A percentile compares a stretch with the other conserved stretches of the same genome.
Evolutionary conservation across 345 rosid genomes (phyloP).

Genomic region (Arabidopsis arenosa): DNA sequence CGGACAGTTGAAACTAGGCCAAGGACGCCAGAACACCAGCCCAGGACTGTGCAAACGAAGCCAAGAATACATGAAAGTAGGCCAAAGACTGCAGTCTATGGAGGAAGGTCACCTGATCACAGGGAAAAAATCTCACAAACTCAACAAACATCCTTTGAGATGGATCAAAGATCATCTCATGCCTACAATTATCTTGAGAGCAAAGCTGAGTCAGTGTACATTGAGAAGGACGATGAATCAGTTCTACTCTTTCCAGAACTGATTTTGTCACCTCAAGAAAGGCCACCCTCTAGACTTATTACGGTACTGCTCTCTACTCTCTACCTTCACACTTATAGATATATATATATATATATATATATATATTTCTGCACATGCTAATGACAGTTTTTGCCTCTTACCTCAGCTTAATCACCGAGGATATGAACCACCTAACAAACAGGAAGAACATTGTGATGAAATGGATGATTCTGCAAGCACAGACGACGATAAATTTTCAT

Average conservation of each 20-base stretch:
- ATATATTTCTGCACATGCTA: slow-evolving; percentile 5
- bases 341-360: neutral
- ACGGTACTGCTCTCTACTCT: slow-evolving; percentile 35
- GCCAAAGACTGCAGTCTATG: slow-evolving; percentile 7
- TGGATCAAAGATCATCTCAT: slow-evolving; percentile 30
- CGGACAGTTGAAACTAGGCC: slow-evolving; percentile 29
- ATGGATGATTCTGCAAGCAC: slow-evolving; percentile 31
- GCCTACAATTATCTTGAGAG: slow-evolving; percentile 32
- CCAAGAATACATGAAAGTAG: slow-evolving; percentile 25
- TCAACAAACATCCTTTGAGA: slow-evolving; percentile 11
- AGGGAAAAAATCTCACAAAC: slow-evolving; percentile 29
- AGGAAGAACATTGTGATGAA: slow-evolving; percentile 28
- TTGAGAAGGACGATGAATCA: slow-evolving; percentile 35
- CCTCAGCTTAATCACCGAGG: slow-evolving; percentile 36
- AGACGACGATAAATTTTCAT: slow-evolving; percentile 44
- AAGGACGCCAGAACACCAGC: slow-evolving; percentile 5
- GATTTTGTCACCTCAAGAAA: slow-evolving; percentile 44
- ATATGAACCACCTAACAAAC: slow-evolving; percentile 35
- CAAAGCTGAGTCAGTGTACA: slow-evolving; percentile 38
- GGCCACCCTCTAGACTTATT: slow-evolving; percentile 34
- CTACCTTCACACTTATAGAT: slow-evolving; percentile 4
- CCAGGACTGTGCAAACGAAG: neutral
- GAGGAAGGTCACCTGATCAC: slow-evolving; percentile 33
- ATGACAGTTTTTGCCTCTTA: slow-evolving; percentile 30
- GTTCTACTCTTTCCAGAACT: slow-evolving; percentile 42